Conservation (phyloP, 140 eudicot genomes). For the Anethum foeniculum region DNA sequence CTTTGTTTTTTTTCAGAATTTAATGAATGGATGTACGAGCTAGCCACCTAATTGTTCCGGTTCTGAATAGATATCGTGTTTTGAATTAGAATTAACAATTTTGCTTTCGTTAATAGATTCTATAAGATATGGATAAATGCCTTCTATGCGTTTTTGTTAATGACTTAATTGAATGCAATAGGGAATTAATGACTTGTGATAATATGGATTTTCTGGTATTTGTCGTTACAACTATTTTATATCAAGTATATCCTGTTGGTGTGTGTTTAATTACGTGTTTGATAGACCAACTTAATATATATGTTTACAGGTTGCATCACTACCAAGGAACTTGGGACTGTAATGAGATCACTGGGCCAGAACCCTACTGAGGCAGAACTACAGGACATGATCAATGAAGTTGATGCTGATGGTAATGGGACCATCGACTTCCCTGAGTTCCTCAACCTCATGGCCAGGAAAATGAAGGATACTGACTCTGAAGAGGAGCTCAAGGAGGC, state of each 20-base stretch:
- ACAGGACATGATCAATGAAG: slow-evolving; percentile 13
- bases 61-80: background rate
- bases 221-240: background rate
- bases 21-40: background rate
- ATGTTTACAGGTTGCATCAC: slow-evolving; percentile 10
- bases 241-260: background rate
- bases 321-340: slow-evolving; percentile 13
- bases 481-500: slow-evolving; percentile 14
- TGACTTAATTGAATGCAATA: background rate
- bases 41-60: background rate
- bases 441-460: slow-evolving; percentile 12
- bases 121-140: background rate
- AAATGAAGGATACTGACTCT: slow-evolving; percentile 11
- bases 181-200: background rate
- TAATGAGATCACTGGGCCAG: slow-evolving; percentile 11
- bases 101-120: background rate
- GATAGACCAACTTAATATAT: background rate
- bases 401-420: slow-evolving; percentile 11
- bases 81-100: background rate
- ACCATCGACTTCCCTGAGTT: slow-evolving; percentile 10
- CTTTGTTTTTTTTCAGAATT: background rate
- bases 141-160: background rate
- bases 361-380: slow-evolving; percentile 12
- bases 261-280: background rate
- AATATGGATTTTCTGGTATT: background rate